These are phyloP conservation scores for Abrus precatorius DNA, from an alignment of 306 rosid species.

Conservation along the genomic window DNA sequence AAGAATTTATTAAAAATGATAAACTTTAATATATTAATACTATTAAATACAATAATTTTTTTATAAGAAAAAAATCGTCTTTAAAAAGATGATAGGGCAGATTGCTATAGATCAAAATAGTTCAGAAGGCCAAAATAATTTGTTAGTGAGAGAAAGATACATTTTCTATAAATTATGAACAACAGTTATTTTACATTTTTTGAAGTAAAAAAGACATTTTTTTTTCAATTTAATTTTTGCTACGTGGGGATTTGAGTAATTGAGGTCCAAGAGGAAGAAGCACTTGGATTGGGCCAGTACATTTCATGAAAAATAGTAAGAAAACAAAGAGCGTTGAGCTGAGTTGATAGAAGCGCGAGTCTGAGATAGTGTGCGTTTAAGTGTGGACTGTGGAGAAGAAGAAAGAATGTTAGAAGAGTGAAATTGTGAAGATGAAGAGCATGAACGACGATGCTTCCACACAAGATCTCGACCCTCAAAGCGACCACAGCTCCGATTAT, in stretches of 20 bases:
- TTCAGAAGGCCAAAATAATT: no score
- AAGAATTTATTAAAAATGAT: no score
- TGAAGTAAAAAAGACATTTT: no score
- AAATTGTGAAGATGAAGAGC: slow-evolving; percentile 51
- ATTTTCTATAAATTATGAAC: no score
- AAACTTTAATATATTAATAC: no score
- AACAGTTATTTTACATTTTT: no score
- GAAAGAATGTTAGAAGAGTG: slow-evolving; percentile 9
- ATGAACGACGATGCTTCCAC: slow-evolving; percentile 57
- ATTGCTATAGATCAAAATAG: no score
- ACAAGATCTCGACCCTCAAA: slow-evolving; percentile 78
- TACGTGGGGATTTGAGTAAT: neutral
- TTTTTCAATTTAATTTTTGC: no score
- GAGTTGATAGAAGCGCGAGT: neutral
- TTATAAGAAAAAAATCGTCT: no score
- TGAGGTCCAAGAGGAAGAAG: slow-evolving; percentile 24
- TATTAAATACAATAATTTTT: no score
- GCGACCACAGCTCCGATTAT: slow-evolving; percentile 77
- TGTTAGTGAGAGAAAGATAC: no score
- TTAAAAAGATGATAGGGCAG: no score
- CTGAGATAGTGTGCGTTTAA: neutral
- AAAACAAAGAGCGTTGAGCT: neutral
- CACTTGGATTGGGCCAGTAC: slow-evolving; percentile 5
- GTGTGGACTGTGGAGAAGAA: neutral
- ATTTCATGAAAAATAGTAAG: neutral